A percentile compares a stretch with the other conserved stretches of the same genome.
These are phyloP conservation scores for Cercophora sp. DNA, from an alignment of 495 filamentous ascomycete genomes.

Conservation along the genomic window DNA sequence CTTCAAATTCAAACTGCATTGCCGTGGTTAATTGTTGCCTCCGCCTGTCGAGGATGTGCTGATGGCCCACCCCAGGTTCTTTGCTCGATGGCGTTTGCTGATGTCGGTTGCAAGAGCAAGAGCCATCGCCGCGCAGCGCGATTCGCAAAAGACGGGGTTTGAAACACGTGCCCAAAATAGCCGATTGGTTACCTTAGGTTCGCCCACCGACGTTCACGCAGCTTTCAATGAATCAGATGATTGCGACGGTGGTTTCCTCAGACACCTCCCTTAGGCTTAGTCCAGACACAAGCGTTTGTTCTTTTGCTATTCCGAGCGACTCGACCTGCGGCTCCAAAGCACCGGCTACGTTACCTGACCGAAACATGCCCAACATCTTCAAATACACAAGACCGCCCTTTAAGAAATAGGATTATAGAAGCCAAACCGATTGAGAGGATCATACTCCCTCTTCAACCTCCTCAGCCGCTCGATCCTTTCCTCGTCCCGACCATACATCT, in stretches of 20 bases:
- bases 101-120: background rate
- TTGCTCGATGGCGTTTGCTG: background rate
- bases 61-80: background rate
- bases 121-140: background rate
- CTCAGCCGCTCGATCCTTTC: constrained; percentile 40
- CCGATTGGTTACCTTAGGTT: too few relatives aligned
- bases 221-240: too few relatives aligned
- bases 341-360: too few relatives aligned
- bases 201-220: too few relatives aligned
- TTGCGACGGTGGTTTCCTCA: too few relatives aligned
- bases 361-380: too few relatives aligned
- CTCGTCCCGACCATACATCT: constrained; percentile 43
- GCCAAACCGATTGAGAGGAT: constrained; percentile 41
- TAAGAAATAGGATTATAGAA: constrained; percentile 34
- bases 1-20: background rate
- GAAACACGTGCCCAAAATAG: background rate
- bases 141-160: background rate
- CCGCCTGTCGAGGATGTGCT: too few relatives aligned
- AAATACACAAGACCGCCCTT: too few relatives aligned
- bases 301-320: too few relatives aligned
- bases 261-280: too few relatives aligned
- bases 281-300: too few relatives aligned
- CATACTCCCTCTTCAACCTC: constrained; percentile 37
- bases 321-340: too few relatives aligned
- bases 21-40: background rate